Conservation (phyloP, 129 eudicot species). For the Rutidosis leptorrhynchoides region DNA sequence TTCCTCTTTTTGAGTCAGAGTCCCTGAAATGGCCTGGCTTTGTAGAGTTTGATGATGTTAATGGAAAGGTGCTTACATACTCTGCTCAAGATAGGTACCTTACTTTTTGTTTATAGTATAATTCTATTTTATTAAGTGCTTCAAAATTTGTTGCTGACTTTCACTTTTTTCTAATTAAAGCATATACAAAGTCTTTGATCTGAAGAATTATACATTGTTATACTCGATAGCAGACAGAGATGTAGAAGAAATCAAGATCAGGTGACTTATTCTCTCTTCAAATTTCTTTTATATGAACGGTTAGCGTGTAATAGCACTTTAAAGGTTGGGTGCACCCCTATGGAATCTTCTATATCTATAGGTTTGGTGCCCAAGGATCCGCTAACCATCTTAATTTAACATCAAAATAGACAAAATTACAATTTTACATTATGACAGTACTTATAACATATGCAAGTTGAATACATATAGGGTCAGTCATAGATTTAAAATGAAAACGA, state of each 20-base stretch:
- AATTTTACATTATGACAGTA: not conserved
- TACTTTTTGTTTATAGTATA: not conserved
- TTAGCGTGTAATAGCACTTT: not conserved
- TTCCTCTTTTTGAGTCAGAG: constrained; percentile 74
- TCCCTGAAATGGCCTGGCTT: constrained; percentile 89
- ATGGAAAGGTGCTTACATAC: constrained; percentile 80
- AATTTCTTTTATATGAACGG: not conserved
- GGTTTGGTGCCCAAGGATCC: not conserved
- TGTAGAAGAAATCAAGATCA: constrained; percentile 49
- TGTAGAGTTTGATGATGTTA: constrained; percentile 90
- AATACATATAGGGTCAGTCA: not conserved
- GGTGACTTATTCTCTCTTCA: constrained; percentile 31
- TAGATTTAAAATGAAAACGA: not conserved
- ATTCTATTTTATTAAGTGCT: not conserved
- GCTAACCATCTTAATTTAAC: not conserved
- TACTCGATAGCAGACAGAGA: constrained; percentile 66
- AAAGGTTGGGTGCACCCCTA: not conserved
- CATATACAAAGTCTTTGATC: constrained; percentile 80
- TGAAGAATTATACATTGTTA: constrained; percentile 72
- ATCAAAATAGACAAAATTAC: not conserved
- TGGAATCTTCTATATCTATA: not conserved
- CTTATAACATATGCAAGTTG: not conserved
- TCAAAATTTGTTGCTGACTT: constrained; percentile 1
- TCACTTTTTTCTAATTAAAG: constrained; percentile 30
- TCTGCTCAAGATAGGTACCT: constrained; percentile 74